Conservation (phyloP, 345 rosid genomes). For the Moricandia moricandioides region DNA sequence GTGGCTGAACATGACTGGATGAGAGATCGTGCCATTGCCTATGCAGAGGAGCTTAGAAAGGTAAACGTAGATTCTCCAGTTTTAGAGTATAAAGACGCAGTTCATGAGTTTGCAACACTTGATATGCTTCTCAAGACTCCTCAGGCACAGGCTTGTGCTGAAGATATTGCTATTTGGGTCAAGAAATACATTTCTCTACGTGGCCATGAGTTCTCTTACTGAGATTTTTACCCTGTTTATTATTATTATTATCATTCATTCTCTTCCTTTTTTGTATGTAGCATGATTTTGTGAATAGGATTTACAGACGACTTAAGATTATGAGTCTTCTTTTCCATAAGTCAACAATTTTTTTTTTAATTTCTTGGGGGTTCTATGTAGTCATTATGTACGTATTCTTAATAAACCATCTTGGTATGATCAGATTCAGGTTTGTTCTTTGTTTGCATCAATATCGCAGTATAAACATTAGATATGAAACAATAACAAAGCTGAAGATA, state of each 20-base stretch:
- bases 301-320: background rate
- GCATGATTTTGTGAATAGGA: slow-evolving; percentile 26
- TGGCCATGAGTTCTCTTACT: slow-evolving; percentile 90
- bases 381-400: slow-evolving; percentile 26
- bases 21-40: slow-evolving; percentile 93
- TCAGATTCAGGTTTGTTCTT: slow-evolving; percentile 14
- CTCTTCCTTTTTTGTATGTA: slow-evolving; percentile 22
- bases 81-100: slow-evolving; percentile 90
- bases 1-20: slow-evolving; percentile 97
- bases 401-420: slow-evolving; percentile 15
- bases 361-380: slow-evolving; percentile 2
- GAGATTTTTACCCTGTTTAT: slow-evolving; percentile 18
- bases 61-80: slow-evolving; percentile 89
- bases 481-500: background rate
- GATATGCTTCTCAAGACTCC: slow-evolving; percentile 86
- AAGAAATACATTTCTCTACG: slow-evolving; percentile 83
- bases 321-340: background rate
- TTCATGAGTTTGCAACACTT: slow-evolving; percentile 94
- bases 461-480: background rate
- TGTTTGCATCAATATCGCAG: background rate
- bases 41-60: slow-evolving; percentile 83
- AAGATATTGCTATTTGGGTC: slow-evolving; percentile 88
- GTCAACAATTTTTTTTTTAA: background rate
- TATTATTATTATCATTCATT: slow-evolving; percentile 15
- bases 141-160: slow-evolving; percentile 81